phyloP scores from a whole-genome alignment of 2,329 filamentous ascomycete genomes.

The Epichloe hybrida region DNA sequence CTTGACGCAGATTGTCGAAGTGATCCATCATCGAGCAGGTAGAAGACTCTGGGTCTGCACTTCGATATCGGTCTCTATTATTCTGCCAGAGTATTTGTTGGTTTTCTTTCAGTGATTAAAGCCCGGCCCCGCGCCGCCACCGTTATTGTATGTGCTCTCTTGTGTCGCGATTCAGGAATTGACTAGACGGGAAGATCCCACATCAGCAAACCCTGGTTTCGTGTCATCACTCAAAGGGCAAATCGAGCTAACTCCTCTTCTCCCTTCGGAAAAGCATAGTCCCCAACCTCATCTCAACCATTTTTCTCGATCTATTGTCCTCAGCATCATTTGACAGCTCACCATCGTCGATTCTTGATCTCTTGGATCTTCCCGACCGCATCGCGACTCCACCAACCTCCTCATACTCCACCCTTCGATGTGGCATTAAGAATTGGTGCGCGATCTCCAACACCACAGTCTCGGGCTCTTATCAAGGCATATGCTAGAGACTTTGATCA shows the following conservation, averaged over 20 bases:
- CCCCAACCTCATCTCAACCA: constrained; percentile 1
- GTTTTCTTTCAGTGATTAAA: constrained; percentile 21
- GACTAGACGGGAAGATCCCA: constrained; percentile 2
- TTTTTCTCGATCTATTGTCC: constrained; percentile 2
- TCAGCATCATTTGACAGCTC: not conserved
- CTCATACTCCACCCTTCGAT: constrained; percentile 12
- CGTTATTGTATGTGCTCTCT: constrained; percentile 18
- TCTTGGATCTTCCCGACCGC: constrained; percentile 1
- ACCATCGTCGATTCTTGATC: not conserved
- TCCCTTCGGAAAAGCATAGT: constrained; percentile 2
- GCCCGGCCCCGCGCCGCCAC: constrained; percentile 18
- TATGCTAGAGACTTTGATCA: constrained; percentile 10
- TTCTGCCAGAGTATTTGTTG: constrained; percentile 28
- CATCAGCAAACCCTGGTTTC: constrained; percentile 3
- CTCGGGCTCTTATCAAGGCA: constrained; percentile 8
- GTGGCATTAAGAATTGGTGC: constrained; percentile 15
- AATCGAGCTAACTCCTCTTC: constrained; percentile 3
- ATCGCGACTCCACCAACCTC: constrained; percentile 5
- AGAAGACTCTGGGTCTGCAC: constrained; percentile 6
- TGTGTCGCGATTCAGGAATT: not conserved
- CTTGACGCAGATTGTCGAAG: constrained; percentile 1
- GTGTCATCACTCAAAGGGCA: constrained; percentile 3
- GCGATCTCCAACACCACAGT: constrained; percentile 4
- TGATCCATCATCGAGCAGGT: not conserved
- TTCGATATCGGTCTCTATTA: constrained; percentile 23